Percentiles rank a stretch among this genome's conserved stretches.
These are phyloP conservation scores for Boletus rubropictus DNA, from an alignment of 768 basidiomycete species.

Conservation along the genomic window DNA sequence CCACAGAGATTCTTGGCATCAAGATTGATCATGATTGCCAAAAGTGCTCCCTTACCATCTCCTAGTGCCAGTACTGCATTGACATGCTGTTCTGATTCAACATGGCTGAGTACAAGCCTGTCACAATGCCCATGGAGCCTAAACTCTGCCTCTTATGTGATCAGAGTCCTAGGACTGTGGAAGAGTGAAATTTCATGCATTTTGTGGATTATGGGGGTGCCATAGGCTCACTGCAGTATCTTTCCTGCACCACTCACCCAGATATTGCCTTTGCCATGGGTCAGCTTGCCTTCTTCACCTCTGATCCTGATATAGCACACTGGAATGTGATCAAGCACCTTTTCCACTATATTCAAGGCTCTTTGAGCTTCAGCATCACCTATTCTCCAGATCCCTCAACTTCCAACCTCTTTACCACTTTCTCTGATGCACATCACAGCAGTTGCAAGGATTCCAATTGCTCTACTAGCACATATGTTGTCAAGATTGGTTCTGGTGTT, in stretches of 20 bases:
- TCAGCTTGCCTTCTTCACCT: not conserved
- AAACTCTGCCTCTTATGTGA: not conserved
- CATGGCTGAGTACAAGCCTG: not conserved
- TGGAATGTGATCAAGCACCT: too few relatives aligned
- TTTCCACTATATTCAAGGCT: too few relatives aligned
- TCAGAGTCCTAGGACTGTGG: too few relatives aligned
- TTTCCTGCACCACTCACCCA: not conserved
- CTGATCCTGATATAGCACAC: not conserved
- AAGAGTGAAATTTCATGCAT: not conserved
- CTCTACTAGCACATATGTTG: not conserved
- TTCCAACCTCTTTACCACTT: not conserved
- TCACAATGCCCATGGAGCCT: not conserved
- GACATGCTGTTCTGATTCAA: not conserved
- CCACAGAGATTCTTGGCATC: too few relatives aligned
- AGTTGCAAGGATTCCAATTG: not conserved
- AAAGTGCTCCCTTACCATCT: too few relatives aligned
- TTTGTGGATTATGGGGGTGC: not conserved
- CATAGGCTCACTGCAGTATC: not conserved
- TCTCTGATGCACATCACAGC: not conserved
- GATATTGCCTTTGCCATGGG: not conserved
- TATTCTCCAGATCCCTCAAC: not conserved
- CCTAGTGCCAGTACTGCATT: not conserved
- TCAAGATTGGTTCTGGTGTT: not conserved
- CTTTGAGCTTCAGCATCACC: not conserved
- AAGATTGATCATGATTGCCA: too few relatives aligned